These are phyloP conservation scores for Pyracantha coccinea DNA, from an alignment of 331 rosid species.

Conservation along the genomic window DNA sequence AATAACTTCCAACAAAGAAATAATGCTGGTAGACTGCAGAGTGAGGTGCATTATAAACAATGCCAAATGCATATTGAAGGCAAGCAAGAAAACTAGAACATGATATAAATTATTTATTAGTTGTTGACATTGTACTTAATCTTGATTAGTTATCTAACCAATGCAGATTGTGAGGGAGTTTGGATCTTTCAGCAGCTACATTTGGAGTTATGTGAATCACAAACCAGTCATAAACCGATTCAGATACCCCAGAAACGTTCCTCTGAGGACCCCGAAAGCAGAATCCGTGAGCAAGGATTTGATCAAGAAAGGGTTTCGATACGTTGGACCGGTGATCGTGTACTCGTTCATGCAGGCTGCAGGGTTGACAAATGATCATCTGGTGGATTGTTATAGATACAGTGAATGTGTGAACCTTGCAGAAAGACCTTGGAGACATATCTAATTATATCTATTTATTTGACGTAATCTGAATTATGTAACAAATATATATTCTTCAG, in stretches of 20 bases:
- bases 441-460: conserved; percentile 17
- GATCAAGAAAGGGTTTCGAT: conserved; percentile 66
- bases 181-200: conserved; percentile 86
- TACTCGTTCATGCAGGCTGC: conserved; percentile 99
- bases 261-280: conserved; percentile 80
- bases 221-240: conserved; percentile 72
- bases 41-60: conserved; percentile 82
- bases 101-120: background rate
- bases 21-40: conserved; percentile 69
- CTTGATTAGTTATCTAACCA: background rate
- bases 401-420: conserved; percentile 78
- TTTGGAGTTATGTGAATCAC: conserved; percentile 80
- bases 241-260: conserved; percentile 82
- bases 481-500: background rate
- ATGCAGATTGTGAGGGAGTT: conserved; percentile 68
- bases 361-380: conserved; percentile 87
- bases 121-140: background rate
- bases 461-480: background rate
- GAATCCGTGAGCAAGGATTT: conserved; percentile 84
- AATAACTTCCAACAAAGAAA: conserved; percentile 58
- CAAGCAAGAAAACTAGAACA: conserved; percentile 15
- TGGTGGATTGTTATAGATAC: conserved; percentile 83
- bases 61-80: conserved; percentile 89
- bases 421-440: conserved; percentile 99
- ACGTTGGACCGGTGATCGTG: conserved; percentile 92